Evolutionary conservation across 2,329 filamentous ascomycete genomes (phyloP).

Genomic region (Neospermospora avenae): DNA sequence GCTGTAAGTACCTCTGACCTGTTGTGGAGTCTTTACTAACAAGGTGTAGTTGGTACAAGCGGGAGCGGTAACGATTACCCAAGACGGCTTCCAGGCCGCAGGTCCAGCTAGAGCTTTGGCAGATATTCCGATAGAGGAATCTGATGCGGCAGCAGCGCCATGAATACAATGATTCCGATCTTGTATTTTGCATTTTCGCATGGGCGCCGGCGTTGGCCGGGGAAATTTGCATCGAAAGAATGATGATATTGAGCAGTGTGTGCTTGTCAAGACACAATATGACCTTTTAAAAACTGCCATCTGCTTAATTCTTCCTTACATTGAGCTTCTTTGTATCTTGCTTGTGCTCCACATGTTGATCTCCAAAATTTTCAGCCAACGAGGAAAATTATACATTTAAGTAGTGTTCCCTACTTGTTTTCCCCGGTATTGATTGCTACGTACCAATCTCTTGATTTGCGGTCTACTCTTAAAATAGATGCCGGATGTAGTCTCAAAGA

Average conservation of each 20-base stretch:
- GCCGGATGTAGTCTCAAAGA: not conserved
- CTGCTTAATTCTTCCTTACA: not conserved
- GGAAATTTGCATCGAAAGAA: not conserved
- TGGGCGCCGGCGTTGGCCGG: constrained; percentile 17
- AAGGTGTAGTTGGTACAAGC: constrained; percentile 76
- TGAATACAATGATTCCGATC: constrained; percentile 8
- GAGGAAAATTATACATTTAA: not conserved
- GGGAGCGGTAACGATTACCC: constrained; percentile 81
- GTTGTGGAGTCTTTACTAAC: constrained; percentile 21
- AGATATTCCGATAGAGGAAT: constrained; percentile 30
- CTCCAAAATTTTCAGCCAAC: not conserved
- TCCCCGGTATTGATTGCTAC: not conserved
- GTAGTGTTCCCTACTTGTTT: not conserved
- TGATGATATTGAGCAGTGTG: not conserved
- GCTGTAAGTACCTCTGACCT: constrained; percentile 62
- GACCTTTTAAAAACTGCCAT: not conserved
- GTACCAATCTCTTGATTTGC: not conserved
- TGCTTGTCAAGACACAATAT: constrained; percentile 1
- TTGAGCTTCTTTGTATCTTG: not conserved
- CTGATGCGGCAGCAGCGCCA: constrained; percentile 27
- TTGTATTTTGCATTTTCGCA: constrained; percentile 15
- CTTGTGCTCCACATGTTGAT: too few species aligned
- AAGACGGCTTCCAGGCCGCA: constrained; percentile 74
- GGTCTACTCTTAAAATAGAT: not conserved
- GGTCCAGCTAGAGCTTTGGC: constrained; percentile 27